phyloP scores from a whole-genome alignment of 2,329 filamentous ascomycete genomes.

The Domatiomyces globalis region DNA sequence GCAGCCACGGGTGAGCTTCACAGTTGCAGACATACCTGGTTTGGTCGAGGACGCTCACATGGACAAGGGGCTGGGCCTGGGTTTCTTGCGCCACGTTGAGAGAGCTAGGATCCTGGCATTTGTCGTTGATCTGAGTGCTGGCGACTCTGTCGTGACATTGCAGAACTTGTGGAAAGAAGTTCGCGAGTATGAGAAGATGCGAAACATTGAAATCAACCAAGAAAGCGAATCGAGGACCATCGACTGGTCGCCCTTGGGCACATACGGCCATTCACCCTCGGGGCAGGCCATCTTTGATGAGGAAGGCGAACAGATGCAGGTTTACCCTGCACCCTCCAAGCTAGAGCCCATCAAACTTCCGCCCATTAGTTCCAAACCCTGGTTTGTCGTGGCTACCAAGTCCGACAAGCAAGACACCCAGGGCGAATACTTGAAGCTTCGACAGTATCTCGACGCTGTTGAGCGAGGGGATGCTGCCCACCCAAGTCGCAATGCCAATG shows the following conservation, averaged over 20 bases:
- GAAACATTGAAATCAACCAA: conserved; percentile 55
- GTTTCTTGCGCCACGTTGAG: conserved; percentile 87
- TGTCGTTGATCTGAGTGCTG: conserved; percentile 70
- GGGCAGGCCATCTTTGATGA: conserved; percentile 7
- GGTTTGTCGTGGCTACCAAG: conserved; percentile 92
- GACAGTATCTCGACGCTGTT: conserved; percentile 55
- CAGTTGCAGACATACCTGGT: conserved; percentile 89
- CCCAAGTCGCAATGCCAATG: conserved; percentile 58
- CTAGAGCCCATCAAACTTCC: conserved; percentile 39
- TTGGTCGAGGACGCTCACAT: conserved; percentile 85
- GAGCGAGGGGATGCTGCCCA: conserved; percentile 50
- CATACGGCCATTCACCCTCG: conserved; percentile 5
- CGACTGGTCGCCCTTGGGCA: conserved; percentile 31
- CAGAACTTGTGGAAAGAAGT: conserved; percentile 83
- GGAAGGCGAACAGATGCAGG: conserved; percentile 11
- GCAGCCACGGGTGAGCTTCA: conserved; percentile 62
- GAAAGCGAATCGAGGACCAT: conserved; percentile 46
- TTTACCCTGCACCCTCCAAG: conserved; percentile 9
- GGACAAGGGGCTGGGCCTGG: conserved; percentile 78
- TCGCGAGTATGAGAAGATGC: conserved; percentile 68
- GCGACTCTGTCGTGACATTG: conserved; percentile 64
- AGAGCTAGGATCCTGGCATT: conserved; percentile 86
- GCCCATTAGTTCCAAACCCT: conserved; percentile 85
- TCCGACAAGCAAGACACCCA: conserved; percentile 67
- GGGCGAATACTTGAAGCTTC: conserved; percentile 57